Base-by-base conservation (phyloP, 129 eudicot species). In the Chrysanthemum makinoi region DNA sequence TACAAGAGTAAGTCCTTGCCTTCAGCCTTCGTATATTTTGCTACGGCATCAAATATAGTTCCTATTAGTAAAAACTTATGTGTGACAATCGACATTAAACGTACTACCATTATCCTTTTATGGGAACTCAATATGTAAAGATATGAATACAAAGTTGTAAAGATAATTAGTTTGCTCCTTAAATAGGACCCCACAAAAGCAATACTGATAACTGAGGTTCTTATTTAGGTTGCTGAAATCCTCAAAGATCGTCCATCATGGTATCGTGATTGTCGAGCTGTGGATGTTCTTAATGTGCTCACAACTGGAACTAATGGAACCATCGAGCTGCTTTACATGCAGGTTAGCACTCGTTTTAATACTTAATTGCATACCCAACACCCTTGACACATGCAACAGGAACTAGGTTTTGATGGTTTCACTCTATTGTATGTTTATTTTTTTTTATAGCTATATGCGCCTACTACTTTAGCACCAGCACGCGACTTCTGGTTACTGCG, bases 201-300 rank as follows among this genome's bases (percentile, higher is more conserved):
- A 39, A 39, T 1, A 39, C 46, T 39, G 46, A 39, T 39, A 39
- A 39, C 46, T 39, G 46, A 54, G 59, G 39, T 82, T 10, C 18
- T 5, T 26, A 73, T 68, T 39, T 77, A 90, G 97, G 94, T 90
- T 64, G 97, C 88, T 54, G 97, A 91, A 72, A 91, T 91, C 80
- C 88, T 91, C 46, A 91, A 91, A 79, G 97, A 91, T 88, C 93
- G 96, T 73, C 88, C 87, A 17, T 88, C 96, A 47, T 91, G 97
- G 97, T 91, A 39, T 74, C 97, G 97, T 72, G 97, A 91, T 77
- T 88, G 96, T 80, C 89, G 97, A 82, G 86, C 88, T 72, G 92
- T 91, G 60, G 93, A 91, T 62, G 92, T 91, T 72, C 82, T 91
- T 16, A 88, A 88, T 70, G 88, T 83, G 59, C 48, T 91, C 81